Base-by-base conservation (phyloP, 768 basidiomycete species). In the Lentinus tigrinus region DNA sequence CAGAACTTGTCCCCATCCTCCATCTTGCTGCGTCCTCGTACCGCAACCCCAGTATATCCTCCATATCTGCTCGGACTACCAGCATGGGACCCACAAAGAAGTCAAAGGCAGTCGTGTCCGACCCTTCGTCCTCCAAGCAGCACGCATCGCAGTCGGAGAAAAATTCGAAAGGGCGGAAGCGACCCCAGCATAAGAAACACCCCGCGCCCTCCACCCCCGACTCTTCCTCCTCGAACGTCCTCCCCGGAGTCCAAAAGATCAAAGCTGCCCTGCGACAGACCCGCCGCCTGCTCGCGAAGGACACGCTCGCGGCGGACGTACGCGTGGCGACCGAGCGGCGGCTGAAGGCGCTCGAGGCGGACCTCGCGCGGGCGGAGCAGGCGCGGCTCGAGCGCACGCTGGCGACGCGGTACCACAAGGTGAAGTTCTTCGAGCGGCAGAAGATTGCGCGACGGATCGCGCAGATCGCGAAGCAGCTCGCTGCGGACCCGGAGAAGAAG, bases 391-490 rank as follows among this genome's bases (percentile, higher is more conserved):
- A 93, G 71, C 83, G 89, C 46, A 75, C 85, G 42, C 77, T 91
- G 65, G 90, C 91, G 0, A 73, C 81, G 39, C 83, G 83, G 60
- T 98, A 98, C 72, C 94, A 95, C 65, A 93, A 86, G 76, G 76
- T 95, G 66, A 95, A 93, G 71, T 98, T 98, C 75, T 97, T 98
- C 61, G 95, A 98, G 71, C 85, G 93, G 44, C 86, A 93, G 74
- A 98, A 96, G 67, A 83, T 95, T 13, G 69, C 84, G 3, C 84
- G 95, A 21, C 90, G 87, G 69, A 81, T 97, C 49, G 82, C 76
- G 43, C 85, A 90, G 66, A 73, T 76, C n/a, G 87, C 88, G 69
- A 84, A 80, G 60, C 75, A 73, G 47, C 66, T 89, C 3, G 67
- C 73, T 3, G 43, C n/a, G 10, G 72, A 72, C 3, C 71, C 72